Conservation (phyloP, 2,329 filamentous ascomycete genomes). For the Aspergillus chevalieri region DNA sequence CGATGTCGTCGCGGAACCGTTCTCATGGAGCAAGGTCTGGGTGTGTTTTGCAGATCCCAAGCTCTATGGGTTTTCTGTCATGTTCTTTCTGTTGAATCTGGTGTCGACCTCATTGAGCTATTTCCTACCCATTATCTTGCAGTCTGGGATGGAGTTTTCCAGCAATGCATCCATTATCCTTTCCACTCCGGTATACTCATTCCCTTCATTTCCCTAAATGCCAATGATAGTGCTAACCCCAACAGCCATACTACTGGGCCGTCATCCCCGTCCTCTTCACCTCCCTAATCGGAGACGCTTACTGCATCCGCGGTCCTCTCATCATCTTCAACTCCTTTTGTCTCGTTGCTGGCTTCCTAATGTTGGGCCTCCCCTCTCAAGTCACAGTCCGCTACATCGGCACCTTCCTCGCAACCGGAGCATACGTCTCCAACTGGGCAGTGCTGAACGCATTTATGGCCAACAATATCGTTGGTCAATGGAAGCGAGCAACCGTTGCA, state of each 20-base stretch:
- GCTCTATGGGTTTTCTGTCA: slow-evolving; percentile 57
- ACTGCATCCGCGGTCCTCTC: slow-evolving; percentile 55
- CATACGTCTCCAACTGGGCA: slow-evolving; percentile 65
- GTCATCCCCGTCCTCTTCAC: slow-evolving; percentile 59
- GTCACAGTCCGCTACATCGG: slow-evolving; percentile 59
- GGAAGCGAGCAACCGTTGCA: slow-evolving; percentile 59
- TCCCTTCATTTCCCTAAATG: background rate
- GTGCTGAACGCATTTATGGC: slow-evolving; percentile 58
- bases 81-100: slow-evolving; percentile 63
- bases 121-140: slow-evolving; percentile 57
- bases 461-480: slow-evolving; percentile 59
- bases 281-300: slow-evolving; percentile 57
- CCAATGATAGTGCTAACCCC: background rate
- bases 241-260: slow-evolving; percentile 59
- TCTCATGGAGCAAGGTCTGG: slow-evolving; percentile 51
- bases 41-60: slow-evolving; percentile 55
- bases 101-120: slow-evolving; percentile 61
- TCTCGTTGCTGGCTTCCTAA: slow-evolving; percentile 58
- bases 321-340: slow-evolving; percentile 60
- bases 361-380: slow-evolving; percentile 56
- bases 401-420: slow-evolving; percentile 60
- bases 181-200: slow-evolving; percentile 47
- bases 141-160: slow-evolving; percentile 51
- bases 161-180: slow-evolving; percentile 53
- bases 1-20: slow-evolving; percentile 53